phyloP scores from a whole-genome alignment of 2,329 filamentous ascomycete genomes.

The Colletotrichum cordylinicola region DNA sequence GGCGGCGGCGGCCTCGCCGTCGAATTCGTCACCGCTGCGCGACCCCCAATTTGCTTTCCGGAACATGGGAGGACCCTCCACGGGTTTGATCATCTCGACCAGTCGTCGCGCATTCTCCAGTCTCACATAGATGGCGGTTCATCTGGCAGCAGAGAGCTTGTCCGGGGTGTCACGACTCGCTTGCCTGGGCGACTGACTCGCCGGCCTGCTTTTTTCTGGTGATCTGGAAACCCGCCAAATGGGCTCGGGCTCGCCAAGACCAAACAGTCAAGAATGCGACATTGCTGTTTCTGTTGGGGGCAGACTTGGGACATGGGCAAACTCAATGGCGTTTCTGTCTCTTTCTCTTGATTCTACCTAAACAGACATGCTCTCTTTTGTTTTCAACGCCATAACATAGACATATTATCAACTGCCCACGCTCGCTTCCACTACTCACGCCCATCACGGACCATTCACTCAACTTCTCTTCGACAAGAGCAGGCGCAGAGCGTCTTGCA shows the following conservation, averaged over 20 bases:
- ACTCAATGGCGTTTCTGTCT: background rate
- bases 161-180: conserved; percentile 1
- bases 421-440: background rate
- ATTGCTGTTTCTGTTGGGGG: background rate
- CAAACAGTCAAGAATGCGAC: background rate
- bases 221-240: background rate
- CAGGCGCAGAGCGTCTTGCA: background rate
- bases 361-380: background rate
- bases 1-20: background rate
- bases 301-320: background rate
- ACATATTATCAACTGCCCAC: background rate
- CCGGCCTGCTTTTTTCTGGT: background rate
- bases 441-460: background rate
- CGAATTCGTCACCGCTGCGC: background rate
- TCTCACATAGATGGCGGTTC: background rate
- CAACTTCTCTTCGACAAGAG: background rate
- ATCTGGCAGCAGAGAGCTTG: background rate
- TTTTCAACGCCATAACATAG: background rate
- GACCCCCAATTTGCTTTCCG: background rate
- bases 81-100: background rate
- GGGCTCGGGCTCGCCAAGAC: background rate
- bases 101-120: background rate
- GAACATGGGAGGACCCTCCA: background rate
- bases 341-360: background rate
- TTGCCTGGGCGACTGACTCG: background rate